Base-by-base conservation (phyloP, 306 rosid genomes). In the Amphicarpaea edgeworthii region DNA sequence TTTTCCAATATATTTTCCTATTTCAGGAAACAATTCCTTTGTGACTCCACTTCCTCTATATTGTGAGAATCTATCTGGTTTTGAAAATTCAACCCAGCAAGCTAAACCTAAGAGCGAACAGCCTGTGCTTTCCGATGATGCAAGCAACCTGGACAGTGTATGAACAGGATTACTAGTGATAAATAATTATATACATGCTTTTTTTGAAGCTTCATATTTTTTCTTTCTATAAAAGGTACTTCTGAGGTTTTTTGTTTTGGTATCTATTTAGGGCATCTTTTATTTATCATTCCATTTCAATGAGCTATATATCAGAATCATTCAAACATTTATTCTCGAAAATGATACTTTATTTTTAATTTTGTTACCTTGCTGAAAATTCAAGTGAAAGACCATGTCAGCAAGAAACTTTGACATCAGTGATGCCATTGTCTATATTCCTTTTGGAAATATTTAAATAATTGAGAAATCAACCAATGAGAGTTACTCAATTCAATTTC, bases 1-100 rank as follows among this genome's bases (percentile, higher is more conserved):
- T 30, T 83, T 45, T 84, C 83, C 26, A 64, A 80, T 73, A 7
- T 76, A 12, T 55, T 4, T 60, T 77, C 43, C 43, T 72, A 34
- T 84, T 83, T 76, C 90, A 95, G 98, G 96, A 75, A 81, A 53
- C 79, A 79, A 83, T 80, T 86, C 92, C 59, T 81, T 84, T 72
- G 77, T 85, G 45, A 76, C 87, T 62, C 91, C 90, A 45, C 88
- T 80, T 77, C 90, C 97, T 42, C 80, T 79, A 54, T 67, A 82
- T 67, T 85, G 80, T 70, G 91, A 86, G 75, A 84, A 85, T 73
- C 81, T 83, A 77, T 77, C 60, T 23, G 65, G 83, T 72, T 60
- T 84, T n/a, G 85, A 75, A 72, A 72, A 65, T 85, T 76, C 88
- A 43, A 69, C 70, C 17, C 73, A 41, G 30, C 68, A 57, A 59